Evolutionary conservation across 345 rosid species (phyloP), one percentile per base, ranked within the genome.

Genomic region (Moricandia arvensis): DNA sequence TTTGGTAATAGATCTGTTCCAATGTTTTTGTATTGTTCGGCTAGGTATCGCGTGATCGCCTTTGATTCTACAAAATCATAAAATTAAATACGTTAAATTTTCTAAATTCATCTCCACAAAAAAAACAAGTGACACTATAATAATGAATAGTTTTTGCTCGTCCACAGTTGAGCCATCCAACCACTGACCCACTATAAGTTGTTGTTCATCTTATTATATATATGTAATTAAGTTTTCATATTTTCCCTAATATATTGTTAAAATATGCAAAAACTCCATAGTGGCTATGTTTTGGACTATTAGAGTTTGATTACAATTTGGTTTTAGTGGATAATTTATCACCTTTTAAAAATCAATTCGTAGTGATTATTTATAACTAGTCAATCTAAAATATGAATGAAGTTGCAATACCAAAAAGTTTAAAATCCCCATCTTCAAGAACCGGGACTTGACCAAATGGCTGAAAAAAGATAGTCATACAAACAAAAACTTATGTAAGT

Each of bases 21-120:
- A 0, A 0, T 27, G 16, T 69, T 74, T 29, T 57, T 67, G 43
- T 72, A 69, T 62, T 81, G 79, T 30, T 62, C 45, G 0, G 84
- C 79, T 26, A 81, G 4, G 61, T 85, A 80, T 59, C 63, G 76
- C 33, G n/a, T 70, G 37, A 81, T 83, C 16, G 82, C 82, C 72
- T 82, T 80, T 43, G 84, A 81, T 76, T 81, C 80, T 83, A 60
- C 13, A 29, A 2, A 29, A 43, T 2, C 0, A 13, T 3, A 43
- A 0, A 38, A 12, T 12, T 11, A 43, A 43, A 43, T 21, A 21
- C 24, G 24, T 21, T 21, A 21, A 21, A 21, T 21, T 21, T 21
- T 21, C 24, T 21, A 21, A 21, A 21, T 21, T 21, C 24, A 21
- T 21, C 24, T 21, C 24, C 24, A 21, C 24, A 21, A 21, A 21